Conservation (phyloP, 1,284 basidiomycete species). For the Malassezia obtusa region DNA sequence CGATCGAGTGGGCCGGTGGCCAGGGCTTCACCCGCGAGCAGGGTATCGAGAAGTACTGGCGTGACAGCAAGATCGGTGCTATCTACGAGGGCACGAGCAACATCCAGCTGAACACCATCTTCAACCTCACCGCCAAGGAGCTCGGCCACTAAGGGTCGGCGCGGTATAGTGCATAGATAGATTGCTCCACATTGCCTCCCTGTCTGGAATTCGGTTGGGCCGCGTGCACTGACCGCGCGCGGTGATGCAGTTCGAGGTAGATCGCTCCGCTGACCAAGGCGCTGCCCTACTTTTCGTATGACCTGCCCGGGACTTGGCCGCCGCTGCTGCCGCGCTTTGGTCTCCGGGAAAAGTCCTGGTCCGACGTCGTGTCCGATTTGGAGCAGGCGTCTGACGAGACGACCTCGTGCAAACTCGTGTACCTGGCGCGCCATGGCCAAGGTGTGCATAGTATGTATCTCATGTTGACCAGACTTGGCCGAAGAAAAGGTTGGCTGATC, state of each 20-base stretch:
- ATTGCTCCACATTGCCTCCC: not conserved
- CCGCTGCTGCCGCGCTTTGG: not conserved
- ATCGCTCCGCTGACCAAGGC: not conserved
- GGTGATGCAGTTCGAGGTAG: not conserved
- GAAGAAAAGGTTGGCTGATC: not conserved
- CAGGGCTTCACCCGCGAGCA: constrained; percentile 75
- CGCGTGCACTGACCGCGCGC: too few species aligned
- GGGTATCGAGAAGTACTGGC: constrained; percentile 70
- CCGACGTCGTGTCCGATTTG: not conserved
- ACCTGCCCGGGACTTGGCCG: not conserved
- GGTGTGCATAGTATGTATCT: constrained; percentile 8
- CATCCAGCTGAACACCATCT: constrained; percentile 92
- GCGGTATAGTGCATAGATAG: not conserved
- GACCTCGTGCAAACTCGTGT: constrained; percentile 5
- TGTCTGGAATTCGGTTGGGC: not conserved
- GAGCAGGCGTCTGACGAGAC: not conserved
- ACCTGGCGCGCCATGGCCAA: constrained; percentile 11
- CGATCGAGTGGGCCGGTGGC: constrained; percentile 95
- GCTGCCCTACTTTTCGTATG: constrained; percentile 5
- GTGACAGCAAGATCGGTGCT: constrained; percentile 69
- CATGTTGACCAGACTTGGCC: constrained; percentile 5
- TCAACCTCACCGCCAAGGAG: constrained; percentile 53
- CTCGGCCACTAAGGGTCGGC: constrained; percentile 21
- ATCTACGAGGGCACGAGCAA: constrained; percentile 78
- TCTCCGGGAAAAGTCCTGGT: constrained; percentile 5